A percentile compares a stretch with the other conserved stretches of the same genome.
phyloP scores from a whole-genome alignment of 108 stramenopile species.

The Cyclotella sp. region DNA sequence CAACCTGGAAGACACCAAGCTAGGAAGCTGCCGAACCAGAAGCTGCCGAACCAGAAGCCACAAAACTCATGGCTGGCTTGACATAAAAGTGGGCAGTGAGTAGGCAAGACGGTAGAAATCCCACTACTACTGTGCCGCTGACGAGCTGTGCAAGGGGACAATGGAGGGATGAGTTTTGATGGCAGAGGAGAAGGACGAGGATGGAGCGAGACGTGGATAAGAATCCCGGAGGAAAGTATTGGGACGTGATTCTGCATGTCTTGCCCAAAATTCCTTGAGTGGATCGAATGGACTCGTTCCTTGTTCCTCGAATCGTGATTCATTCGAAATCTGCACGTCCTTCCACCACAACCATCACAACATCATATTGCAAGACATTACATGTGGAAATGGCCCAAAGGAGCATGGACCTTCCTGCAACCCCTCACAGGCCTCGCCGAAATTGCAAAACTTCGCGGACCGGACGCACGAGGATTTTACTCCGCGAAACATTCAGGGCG shows the following conservation, averaged over 20 bases:
- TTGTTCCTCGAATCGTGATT: not conserved
- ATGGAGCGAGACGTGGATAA: slow-evolving; percentile 32
- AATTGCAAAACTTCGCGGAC: slow-evolving; percentile 69
- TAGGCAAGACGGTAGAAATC: too few species aligned
- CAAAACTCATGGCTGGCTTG: too few species aligned
- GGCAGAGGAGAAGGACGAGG: too few species aligned
- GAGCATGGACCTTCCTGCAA: slow-evolving; percentile 75
- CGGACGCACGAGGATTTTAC: slow-evolving; percentile 68
- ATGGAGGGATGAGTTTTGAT: not conserved
- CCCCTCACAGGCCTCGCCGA: slow-evolving; percentile 69
- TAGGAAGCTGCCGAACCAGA: too few species aligned
- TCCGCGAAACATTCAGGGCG: slow-evolving; percentile 63
- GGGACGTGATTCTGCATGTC: slow-evolving; percentile 77
- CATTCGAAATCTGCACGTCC: not conserved
- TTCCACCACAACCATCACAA: not conserved
- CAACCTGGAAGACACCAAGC: too few species aligned
- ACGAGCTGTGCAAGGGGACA: too few species aligned
- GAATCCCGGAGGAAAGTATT: slow-evolving; percentile 71
- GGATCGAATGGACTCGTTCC: too few species aligned
- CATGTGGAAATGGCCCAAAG: slow-evolving; percentile 72
- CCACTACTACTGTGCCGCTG: too few species aligned
- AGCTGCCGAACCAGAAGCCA: too few species aligned
- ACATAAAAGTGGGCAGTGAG: too few species aligned
- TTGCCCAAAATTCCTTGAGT: slow-evolving; percentile 56
- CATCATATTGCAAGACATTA: slow-evolving; percentile 31